Evolutionary conservation across 768 basidiomycete genomes (phyloP).

Genomic region (Russula virescens): DNA sequence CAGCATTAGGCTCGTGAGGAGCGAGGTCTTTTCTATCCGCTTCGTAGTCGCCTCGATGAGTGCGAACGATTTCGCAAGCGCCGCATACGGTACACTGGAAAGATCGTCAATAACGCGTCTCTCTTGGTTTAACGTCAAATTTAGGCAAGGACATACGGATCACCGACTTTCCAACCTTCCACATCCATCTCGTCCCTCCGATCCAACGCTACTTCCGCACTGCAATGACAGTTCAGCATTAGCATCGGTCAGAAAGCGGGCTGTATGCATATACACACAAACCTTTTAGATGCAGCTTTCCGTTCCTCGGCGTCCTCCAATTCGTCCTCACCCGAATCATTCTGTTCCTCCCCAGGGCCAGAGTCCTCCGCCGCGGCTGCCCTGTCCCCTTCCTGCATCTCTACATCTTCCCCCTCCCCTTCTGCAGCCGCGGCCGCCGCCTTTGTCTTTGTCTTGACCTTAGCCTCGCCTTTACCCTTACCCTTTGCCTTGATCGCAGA

Average conservation of each 20-base stretch:
- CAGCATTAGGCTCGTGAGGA: constrained; percentile 83
- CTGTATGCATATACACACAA: constrained; percentile 18
- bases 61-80: constrained; percentile 81
- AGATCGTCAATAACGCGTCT: neutral
- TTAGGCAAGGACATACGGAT: constrained; percentile 54
- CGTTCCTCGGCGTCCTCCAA: constrained; percentile 38
- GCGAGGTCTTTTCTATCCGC: constrained; percentile 84
- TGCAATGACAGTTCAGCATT: constrained; percentile 27
- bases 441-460: constrained; percentile 20
- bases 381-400: constrained; percentile 17
- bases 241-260: neutral
- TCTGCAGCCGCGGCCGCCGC: neutral
- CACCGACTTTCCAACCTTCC: constrained; percentile 75
- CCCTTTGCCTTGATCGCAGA: constrained; percentile 15
- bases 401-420: constrained; percentile 21
- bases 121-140: neutral
- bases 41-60: constrained; percentile 94
- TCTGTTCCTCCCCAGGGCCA: constrained; percentile 28
- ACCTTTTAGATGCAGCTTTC: constrained; percentile 64
- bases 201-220: constrained; percentile 64
- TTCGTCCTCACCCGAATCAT: constrained; percentile 39
- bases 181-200: constrained; percentile 67
- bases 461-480: neutral
- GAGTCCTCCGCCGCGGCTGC: constrained; percentile 27
- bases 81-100: constrained; percentile 85